Evolutionary conservation across 1,139 yeast species (phyloP), one percentile per base, ranked within the genome.

Genomic region (Zhuliangozyma blackwelliae): DNA sequence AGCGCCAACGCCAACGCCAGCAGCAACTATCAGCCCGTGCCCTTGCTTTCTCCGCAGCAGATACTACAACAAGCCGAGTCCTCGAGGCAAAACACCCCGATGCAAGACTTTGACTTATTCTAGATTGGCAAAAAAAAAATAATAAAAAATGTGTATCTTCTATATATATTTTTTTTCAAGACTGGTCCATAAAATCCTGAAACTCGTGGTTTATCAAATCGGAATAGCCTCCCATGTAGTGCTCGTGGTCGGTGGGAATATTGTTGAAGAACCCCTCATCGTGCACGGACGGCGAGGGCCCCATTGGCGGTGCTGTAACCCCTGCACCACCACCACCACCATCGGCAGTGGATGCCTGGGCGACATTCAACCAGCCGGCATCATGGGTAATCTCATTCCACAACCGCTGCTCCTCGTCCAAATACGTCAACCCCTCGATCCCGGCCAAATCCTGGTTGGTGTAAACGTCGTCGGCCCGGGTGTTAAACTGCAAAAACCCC

Each of bases 371-470:
- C 92, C 92, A 83, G 53, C 72, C 83, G 10, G 94, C 88, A 53
- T 78, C 88, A 53, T 73, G 73, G 2, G 87, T 77, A 44, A 84
- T 78, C 49, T 82, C 87, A 54, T 78, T 77, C 90, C 94, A 80
- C 36, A 87, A 57, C 48, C 82, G 74, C 47, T 77, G 74, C 49
- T 83, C 88, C 36, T 69, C 75, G 33, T 65, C 69, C 26, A 66
- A 50, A 40, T 65, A 65, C 0, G 73, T 63, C 29, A 68, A 55
- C 5, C 75, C 75, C 48, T 69, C 76, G 28, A 70, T 68, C 5
- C 73, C 75, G 1, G 66, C 63, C 38, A 64, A 55, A 38, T 65
- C 62, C 54, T 63, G 48, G 35, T 61, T 60, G 9, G 59, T 49
- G 43, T 63, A 65, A 10, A 65, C 54, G 36, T 63, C 65, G 7